Evolutionary conservation across 352 stramenopile genomes (phyloP).

Genomic region (Pythium diclinum): DNA sequence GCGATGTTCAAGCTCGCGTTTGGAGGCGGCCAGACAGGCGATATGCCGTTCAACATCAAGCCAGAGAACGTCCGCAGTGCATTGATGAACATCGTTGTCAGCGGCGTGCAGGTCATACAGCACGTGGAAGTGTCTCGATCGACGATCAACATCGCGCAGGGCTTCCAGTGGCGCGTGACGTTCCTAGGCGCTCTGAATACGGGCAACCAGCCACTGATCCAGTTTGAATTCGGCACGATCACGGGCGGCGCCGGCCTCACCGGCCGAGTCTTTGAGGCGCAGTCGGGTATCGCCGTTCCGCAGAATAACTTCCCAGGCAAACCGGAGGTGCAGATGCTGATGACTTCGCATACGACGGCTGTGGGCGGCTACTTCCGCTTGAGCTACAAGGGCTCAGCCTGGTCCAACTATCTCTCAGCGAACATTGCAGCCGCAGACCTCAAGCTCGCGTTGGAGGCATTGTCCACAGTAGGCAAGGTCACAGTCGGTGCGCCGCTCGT

Average conservation of each 20-base stretch:
- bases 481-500: conserved; percentile 32
- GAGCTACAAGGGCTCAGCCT: conserved; percentile 68
- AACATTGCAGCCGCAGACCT: conserved; percentile 36
- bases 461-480: conserved; percentile 66
- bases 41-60: conserved; percentile 69
- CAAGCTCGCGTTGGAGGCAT: conserved; percentile 50
- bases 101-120: conserved; percentile 19
- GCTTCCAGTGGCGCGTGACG: conserved; percentile 56
- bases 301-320: conserved; percentile 49
- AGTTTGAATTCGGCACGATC: conserved; percentile 40
- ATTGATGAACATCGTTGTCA: conserved; percentile 84
- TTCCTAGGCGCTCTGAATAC: conserved; percentile 27
- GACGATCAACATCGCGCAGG: conserved; percentile 45
- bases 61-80: conserved; percentile 79
- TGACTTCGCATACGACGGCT: conserved; percentile 43
- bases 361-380: conserved; percentile 69
- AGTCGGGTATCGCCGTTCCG: conserved; percentile 43
- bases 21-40: conserved; percentile 56
- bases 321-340: conserved; percentile 70
- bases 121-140: conserved; percentile 49
- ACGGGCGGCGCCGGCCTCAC: conserved; percentile 27
- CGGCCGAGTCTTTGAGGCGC: conserved; percentile 48
- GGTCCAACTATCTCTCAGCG: conserved; percentile 64
- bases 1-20: conserved; percentile 76
- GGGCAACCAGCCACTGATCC: conserved; percentile 62